Percentiles rank a stretch among this genome's conserved stretches.
Conservation (phyloP, 768 basidiomycete genomes). For the Tremella mesenterica region DNA sequence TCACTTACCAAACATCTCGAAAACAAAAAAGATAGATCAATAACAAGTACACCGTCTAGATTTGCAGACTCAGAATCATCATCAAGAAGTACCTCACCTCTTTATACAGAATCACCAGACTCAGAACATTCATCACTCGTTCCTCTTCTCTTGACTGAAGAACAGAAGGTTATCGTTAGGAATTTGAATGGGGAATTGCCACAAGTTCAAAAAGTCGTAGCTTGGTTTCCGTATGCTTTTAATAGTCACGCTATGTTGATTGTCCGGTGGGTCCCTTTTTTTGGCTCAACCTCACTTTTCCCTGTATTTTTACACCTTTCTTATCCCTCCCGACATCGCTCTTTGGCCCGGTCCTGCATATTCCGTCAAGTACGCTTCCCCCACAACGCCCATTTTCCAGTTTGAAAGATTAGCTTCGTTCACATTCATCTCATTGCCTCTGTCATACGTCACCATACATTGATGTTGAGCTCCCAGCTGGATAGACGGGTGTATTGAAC, state of each 20-base stretch:
- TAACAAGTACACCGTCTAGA: neutral
- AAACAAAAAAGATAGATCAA: neutral
- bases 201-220: constrained; percentile 27
- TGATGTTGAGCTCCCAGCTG: too few species aligned
- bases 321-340: too few species aligned
- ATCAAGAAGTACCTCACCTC: neutral
- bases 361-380: too few species aligned
- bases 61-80: neutral
- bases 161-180: constrained; percentile 26
- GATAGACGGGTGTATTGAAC: too few species aligned
- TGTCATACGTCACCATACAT: too few species aligned
- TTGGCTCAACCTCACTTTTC: too few species aligned
- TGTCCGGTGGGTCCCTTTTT: too few species aligned
- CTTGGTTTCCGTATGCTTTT: constrained; percentile 40
- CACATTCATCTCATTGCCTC: too few species aligned
- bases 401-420: too few species aligned
- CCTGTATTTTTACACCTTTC: too few species aligned
- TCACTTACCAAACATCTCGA: neutral
- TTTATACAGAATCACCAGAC: neutral
- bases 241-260: constrained; percentile 38
- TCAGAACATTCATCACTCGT: constrained; percentile 1
- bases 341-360: too few species aligned
- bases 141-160: constrained; percentile 22
- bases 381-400: too few species aligned
- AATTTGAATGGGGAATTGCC: constrained; percentile 25